Percentiles rank a stretch among this genome's conserved stretches.
These are phyloP conservation scores for Phytophthora foliorum DNA, from an alignment of 352 stramenopile genomes.

Conservation along the genomic window DNA sequence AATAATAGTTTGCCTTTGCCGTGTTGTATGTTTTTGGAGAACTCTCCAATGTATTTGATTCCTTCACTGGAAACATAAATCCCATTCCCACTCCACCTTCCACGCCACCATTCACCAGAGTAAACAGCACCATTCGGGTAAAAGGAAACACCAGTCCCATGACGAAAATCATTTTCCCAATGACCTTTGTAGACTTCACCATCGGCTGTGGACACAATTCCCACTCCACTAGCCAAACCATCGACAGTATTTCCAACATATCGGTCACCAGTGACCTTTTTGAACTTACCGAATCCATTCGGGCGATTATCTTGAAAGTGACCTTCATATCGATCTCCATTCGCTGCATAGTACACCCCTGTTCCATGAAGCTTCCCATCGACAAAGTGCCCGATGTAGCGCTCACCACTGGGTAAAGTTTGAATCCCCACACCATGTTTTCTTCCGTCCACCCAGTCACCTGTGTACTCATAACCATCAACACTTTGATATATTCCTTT, in stretches of 20 bases:
- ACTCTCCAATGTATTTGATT: conserved; percentile 74
- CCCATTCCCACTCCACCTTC: conserved; percentile 61
- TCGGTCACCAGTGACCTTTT: conserved; percentile 71
- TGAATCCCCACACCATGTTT: conserved; percentile 89
- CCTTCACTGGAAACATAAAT: conserved; percentile 77
- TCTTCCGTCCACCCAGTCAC: conserved; percentile 77
- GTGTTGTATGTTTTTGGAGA: conserved; percentile 66
- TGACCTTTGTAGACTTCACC: conserved; percentile 93
- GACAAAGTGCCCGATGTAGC: conserved; percentile 87
- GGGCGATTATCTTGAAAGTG: conserved; percentile 54
- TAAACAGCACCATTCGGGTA: conserved; percentile 85
- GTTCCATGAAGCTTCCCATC: conserved; percentile 82
- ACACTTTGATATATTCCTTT: conserved; percentile 74
- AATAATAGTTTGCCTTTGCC: conserved; percentile 79
- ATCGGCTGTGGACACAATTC: conserved; percentile 76
- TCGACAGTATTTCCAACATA: conserved; percentile 76
- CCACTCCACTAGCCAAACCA: conserved; percentile 79
- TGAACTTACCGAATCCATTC: conserved; percentile 72
- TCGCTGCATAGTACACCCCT: conserved; percentile 64
- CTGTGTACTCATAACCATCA: conserved; percentile 69
- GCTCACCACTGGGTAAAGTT: conserved; percentile 80
- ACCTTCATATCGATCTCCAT: conserved; percentile 91
- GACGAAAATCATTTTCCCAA: conserved; percentile 69
- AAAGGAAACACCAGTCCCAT: conserved; percentile 76
- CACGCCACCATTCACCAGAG: conserved; percentile 73